Base-by-base conservation (phyloP, 2,329 filamentous ascomycete species). In the Pseudofabraea citricarpa region DNA sequence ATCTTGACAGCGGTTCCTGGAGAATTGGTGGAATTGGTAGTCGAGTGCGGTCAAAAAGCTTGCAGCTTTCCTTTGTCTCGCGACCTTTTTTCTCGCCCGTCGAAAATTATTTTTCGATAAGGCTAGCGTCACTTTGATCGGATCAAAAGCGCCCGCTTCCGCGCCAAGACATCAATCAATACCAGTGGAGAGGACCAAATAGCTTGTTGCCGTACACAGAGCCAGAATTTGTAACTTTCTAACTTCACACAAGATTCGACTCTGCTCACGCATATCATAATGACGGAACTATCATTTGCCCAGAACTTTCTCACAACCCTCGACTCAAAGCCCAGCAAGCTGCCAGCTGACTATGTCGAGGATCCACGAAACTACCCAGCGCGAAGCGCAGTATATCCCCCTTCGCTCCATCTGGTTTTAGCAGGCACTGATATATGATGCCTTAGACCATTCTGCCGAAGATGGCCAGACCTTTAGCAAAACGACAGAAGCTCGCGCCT, bases 331-430 rank as follows among this genome's bases (percentile, higher is more conserved):
- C 85, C 90, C 6, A 66, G 82, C 56, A 94, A 90, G 72, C 78
- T 97, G 51, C 81, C 85, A n/a, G 73, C 87, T 52, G 89, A 97
- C 65, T 86, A 96, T 79, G 83, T 94, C 64, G 87, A 91, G 66
- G 88, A 96, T 61, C 81, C 88, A 39, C 83, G 82, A 57, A 80
- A 75, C 53, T 90, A 91, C 62, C 85, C 87, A 19, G 72, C 85
- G 20, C 81, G 86, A 49, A 75, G 81, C 52, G 85, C 90, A 13
- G 91, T 96, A 77, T 22, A 82, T 64, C 39, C 23, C 21, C 15
- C 22, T 10, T 35, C 37, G 24, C 18, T 22, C 29, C 35, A 22
- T 16, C 22, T 19, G 15, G 6, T n/a, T 21, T 26, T 13, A 4
- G 22, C 32, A 24, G 5, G 32, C 22, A 31, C 18, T 44, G 22